Evolutionary conservation across 352 stramenopile genomes (phyloP).

Genomic region (Peronospora destructor): DNA sequence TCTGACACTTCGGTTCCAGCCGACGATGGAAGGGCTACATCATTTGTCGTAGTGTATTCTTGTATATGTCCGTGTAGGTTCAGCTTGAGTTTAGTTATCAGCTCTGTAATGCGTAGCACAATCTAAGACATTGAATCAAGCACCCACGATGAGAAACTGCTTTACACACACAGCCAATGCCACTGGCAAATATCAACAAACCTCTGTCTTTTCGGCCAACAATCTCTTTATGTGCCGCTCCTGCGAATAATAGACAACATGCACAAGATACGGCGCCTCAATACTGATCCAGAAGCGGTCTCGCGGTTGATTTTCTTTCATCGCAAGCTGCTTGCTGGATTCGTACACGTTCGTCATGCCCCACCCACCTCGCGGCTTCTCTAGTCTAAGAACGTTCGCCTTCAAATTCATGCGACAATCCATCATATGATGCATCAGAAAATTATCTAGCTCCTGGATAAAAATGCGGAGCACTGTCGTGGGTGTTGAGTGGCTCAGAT

Average conservation of each 20-base stretch:
- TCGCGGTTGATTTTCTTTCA: conserved; percentile 25
- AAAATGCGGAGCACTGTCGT: conserved; percentile 47
- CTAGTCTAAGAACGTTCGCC: conserved; percentile 44
- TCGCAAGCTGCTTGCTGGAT: conserved; percentile 27
- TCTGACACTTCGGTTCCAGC: conserved; percentile 4
- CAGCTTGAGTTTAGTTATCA: conserved; percentile 37
- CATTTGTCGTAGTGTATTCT: background rate
- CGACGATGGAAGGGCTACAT: conserved; percentile 4
- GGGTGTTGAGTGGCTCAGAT: conserved; percentile 52
- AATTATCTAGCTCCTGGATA: conserved; percentile 66
- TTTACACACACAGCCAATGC: background rate
- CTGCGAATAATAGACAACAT: conserved; percentile 73
- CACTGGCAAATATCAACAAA: conserved; percentile 11
- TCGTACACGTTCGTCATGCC: conserved; percentile 41
- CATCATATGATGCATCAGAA: conserved; percentile 36
- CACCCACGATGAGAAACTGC: conserved; percentile 5
- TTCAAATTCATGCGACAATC: conserved; percentile 23
- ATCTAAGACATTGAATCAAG: conserved; percentile 24
- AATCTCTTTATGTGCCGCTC: conserved; percentile 54
- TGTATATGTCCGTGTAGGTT: conserved; percentile 27
- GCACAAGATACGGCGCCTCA: conserved; percentile 54
- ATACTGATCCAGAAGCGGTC: conserved; percentile 70
- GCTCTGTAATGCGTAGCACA: conserved; percentile 50
- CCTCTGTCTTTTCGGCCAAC: conserved; percentile 68
- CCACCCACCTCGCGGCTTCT: conserved; percentile 38